Evolutionary conservation across 352 stramenopile genomes (phyloP).

Genomic region (Saprolegnia parasitica): DNA sequence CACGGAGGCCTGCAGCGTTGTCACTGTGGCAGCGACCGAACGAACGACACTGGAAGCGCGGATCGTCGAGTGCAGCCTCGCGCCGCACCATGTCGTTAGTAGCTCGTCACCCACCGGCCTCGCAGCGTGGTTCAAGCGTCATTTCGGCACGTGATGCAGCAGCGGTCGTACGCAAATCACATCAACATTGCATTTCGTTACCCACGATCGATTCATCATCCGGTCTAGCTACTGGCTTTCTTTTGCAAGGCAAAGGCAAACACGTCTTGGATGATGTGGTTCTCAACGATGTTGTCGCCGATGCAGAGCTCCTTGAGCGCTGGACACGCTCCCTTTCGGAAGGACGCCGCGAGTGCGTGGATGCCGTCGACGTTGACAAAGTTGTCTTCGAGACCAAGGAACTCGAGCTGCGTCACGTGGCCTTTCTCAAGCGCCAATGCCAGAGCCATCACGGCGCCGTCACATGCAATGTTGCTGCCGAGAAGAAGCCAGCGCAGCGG

Average conservation of each 20-base stretch:
- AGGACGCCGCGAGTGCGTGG: constrained; percentile 23
- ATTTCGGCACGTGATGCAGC: no score
- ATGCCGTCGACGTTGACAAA: constrained; percentile 32
- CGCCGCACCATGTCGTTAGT: not conserved
- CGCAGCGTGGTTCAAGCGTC: no score
- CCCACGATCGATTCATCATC: not conserved
- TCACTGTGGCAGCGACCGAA: not conserved
- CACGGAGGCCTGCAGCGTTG: not conserved
- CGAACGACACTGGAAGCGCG: not conserved
- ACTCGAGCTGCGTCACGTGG: constrained; percentile 27
- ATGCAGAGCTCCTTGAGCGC: constrained; percentile 33
- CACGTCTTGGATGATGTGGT: constrained; percentile 7
- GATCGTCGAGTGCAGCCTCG: not conserved
- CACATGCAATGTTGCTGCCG: constrained; percentile 33
- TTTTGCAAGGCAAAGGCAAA: constrained; percentile 18
- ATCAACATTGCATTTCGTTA: no score
- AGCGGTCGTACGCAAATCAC: no score
- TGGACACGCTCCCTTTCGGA: constrained; percentile 27
- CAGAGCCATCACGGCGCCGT: constrained; percentile 24
- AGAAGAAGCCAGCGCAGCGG: constrained; percentile 32
- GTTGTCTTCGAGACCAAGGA: constrained; percentile 34
- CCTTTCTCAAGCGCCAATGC: constrained; percentile 12
- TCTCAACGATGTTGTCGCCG: constrained; percentile 31
- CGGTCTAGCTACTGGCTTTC: not conserved
- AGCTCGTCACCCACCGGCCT: no score